Conservation (phyloP, 2,329 filamentous ascomycete genomes). For the Aspergillus tanneri region DNA sequence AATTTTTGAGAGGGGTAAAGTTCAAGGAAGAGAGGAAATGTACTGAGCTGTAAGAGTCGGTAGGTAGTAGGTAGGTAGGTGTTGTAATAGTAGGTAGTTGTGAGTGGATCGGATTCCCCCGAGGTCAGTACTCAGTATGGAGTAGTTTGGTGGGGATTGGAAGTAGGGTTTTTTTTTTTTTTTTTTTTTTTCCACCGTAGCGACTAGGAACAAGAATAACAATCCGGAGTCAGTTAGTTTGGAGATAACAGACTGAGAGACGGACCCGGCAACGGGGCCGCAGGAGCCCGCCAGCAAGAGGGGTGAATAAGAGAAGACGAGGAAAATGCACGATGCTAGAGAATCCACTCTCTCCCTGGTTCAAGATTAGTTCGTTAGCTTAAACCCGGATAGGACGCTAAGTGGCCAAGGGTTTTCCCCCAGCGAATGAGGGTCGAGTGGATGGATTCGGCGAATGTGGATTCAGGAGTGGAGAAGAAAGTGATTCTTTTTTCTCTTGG, state of each 20-base stretch:
- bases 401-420: too few species aligned
- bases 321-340: too few species aligned
- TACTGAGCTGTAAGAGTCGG: slow-evolving; percentile 2
- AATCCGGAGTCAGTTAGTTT: slow-evolving; percentile 7
- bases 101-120: slow-evolving; percentile 25
- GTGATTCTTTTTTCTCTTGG: too few species aligned
- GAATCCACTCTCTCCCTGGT: too few species aligned
- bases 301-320: too few species aligned
- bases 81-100: slow-evolving; percentile 13
- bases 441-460: too few species aligned
- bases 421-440: too few species aligned
- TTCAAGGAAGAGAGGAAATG: slow-evolving; percentile 11
- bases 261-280: slow-evolving; percentile 14
- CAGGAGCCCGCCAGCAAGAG: slow-evolving; percentile 4
- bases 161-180: too few species aligned
- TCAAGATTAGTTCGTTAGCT: too few species aligned
- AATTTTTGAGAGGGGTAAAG: slow-evolving; percentile 8
- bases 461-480: too few species aligned
- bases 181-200: slow-evolving; percentile 6
- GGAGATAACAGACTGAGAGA: slow-evolving; percentile 10
- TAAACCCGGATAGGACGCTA: too few species aligned
- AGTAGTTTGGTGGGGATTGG: slow-evolving; percentile 19
- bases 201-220: not conserved
- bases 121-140: slow-evolving; percentile 19
- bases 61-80: too few species aligned